Conservation (phyloP, 2,329 filamentous ascomycete species). For the Aspergillus costaricaensis region DNA sequence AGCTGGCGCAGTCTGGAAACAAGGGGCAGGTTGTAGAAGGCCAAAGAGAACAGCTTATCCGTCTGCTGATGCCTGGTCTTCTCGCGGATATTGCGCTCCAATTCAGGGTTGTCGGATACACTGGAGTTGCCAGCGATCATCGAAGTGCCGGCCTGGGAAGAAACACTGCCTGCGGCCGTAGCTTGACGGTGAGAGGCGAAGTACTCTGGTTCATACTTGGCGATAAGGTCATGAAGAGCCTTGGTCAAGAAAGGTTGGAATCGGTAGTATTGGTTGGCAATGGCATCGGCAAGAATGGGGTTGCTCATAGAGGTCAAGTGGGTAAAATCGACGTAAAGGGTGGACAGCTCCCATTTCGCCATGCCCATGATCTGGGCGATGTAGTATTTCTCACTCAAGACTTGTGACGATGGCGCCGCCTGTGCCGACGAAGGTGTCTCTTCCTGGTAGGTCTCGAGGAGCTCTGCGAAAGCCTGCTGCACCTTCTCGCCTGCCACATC, state of each 20-base stretch:
- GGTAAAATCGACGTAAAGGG: slow-evolving; percentile 68
- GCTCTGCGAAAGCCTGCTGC: slow-evolving; percentile 63
- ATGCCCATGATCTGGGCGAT: slow-evolving; percentile 67
- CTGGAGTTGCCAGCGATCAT: slow-evolving; percentile 60
- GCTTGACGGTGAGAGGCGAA: slow-evolving; percentile 90
- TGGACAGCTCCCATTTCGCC: slow-evolving; percentile 62
- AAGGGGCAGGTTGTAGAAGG: slow-evolving; percentile 89
- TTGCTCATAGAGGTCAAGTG: slow-evolving; percentile 78
- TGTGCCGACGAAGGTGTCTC: slow-evolving; percentile 57
- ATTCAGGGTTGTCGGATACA: slow-evolving; percentile 61
- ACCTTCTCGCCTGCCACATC: slow-evolving; percentile 64
- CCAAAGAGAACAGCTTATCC: slow-evolving; percentile 90
- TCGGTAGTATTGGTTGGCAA: slow-evolving; percentile 90
- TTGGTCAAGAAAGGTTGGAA: slow-evolving; percentile 89
- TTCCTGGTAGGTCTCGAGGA: slow-evolving; percentile 63
- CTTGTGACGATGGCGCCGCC: slow-evolving; percentile 55
- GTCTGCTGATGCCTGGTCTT: slow-evolving; percentile 92
- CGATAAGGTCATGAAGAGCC: slow-evolving; percentile 87
- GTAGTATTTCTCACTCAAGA: slow-evolving; percentile 65
- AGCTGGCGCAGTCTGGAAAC: slow-evolving; percentile 84
- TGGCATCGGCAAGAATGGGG: slow-evolving; percentile 78
- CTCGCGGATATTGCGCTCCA: slow-evolving; percentile 57
- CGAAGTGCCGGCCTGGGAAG: slow-evolving; percentile 69
- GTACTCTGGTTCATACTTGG: slow-evolving; percentile 91
- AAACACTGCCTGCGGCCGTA: slow-evolving; percentile 54